Evolutionary conservation across 495 filamentous ascomycete genomes (phyloP).

Genomic region (Mytilinidion resinicola): DNA sequence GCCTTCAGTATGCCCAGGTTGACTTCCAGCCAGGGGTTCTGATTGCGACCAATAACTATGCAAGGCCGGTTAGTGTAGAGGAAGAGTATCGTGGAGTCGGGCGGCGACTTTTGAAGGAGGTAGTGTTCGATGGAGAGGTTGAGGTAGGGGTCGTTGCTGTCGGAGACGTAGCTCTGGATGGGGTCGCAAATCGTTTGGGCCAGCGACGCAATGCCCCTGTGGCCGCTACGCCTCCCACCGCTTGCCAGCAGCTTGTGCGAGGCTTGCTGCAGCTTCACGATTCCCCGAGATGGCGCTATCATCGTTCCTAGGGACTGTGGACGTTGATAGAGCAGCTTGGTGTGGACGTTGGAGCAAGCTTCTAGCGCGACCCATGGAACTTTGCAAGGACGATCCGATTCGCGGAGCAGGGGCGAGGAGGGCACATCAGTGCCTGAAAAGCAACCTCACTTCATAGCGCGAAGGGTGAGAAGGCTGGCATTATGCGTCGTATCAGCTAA

Average conservation of each 20-base stretch:
- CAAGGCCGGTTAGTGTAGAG: slow-evolving; percentile 81
- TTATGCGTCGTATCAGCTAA: no score
- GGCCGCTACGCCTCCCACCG: neutral
- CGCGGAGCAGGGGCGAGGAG: no score
- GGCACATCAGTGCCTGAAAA: no score
- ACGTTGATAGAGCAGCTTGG: neutral
- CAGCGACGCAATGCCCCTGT: slow-evolving; percentile 32
- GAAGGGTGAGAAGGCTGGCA: no score
- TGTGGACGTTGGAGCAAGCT: no score
- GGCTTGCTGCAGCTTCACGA: slow-evolving; percentile 6
- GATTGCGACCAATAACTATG: slow-evolving; percentile 88
- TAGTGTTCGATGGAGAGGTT: slow-evolving; percentile 96
- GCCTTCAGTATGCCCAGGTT: slow-evolving; percentile 55
- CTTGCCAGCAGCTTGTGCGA: neutral
- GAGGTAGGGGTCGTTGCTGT: slow-evolving; percentile 66
- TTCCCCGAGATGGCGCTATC: slow-evolving; percentile 39
- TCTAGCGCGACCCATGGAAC: no score
- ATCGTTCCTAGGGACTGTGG: neutral
- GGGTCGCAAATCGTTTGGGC: slow-evolving; percentile 37
- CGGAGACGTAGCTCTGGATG: slow-evolving; percentile 72
- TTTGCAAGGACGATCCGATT: no score
- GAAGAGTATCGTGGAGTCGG: slow-evolving; percentile 70
- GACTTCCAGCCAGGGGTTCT: slow-evolving; percentile 93
- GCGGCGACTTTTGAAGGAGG: slow-evolving; percentile 65
- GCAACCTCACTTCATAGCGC: no score